Evolutionary conservation across 164 flowering plant genomes (phyloP), one percentile per base, ranked within the genome.

Genomic region (Nymphaea thermarum): DNA sequence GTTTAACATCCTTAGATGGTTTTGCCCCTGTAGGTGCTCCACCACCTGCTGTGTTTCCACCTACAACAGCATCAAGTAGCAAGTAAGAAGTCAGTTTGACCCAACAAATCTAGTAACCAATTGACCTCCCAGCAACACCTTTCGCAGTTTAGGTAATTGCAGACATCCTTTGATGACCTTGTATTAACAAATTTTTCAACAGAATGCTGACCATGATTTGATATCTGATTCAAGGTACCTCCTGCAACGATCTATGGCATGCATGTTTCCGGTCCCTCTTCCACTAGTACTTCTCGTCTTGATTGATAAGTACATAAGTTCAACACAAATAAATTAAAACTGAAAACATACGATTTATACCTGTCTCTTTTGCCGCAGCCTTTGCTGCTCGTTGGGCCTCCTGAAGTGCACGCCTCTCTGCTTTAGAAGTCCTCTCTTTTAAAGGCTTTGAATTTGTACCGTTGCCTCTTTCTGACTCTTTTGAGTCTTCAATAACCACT

Each of bases 351-450:
- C 36, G 36, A 47, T 47, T 6, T 47, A 11, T 44, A 68, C 61
- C 63, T 42, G 59, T 41, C 80, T 85, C 90, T 86, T 82, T 90
- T 16, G 87, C 82, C 66, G 92, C 88, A 73, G 88, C 91, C 78
- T 93, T 93, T 43, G 96, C 97, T 78, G 97, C 97, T 71, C 94
- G 79, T 70, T 93, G 98, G 62, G 98, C 79, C 77, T 93, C 98
- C 70, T 93, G 98, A 62, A 89, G 79, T 5, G 97, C 96, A 75
- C 97, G 90, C 70, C 98, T 85, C 74, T 90, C 97, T 64, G 97
- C 89, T 78, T 91, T 93, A 15, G 55, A 47, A 47, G 11, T 47
- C 75, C 86, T 89, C 78, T 82, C 90, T 75, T 93, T 89, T 68
- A 76, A 68, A 42, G 90, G 82, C 75, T 86, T 88, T 45, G 86